Conservation (phyloP, 305 asterid genomes). For the Euphrasia arctica region DNA sequence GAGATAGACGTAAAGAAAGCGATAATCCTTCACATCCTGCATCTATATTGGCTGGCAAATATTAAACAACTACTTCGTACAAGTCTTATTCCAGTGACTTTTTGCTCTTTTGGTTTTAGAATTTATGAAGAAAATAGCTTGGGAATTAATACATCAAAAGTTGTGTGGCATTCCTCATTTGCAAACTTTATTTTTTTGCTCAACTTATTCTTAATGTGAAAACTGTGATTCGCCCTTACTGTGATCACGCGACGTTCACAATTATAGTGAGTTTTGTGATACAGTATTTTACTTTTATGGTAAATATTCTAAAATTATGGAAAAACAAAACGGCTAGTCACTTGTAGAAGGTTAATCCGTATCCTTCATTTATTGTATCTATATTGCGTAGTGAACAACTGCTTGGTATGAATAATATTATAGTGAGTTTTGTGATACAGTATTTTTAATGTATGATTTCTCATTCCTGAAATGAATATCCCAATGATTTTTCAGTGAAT, state of each 20-base stretch:
- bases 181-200: too few relatives aligned
- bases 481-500: background rate
- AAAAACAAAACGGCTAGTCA: too few relatives aligned
- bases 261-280: too few relatives aligned
- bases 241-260: too few relatives aligned
- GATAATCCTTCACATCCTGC: background rate
- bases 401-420: background rate
- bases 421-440: background rate
- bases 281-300: too few relatives aligned
- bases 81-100: background rate
- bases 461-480: background rate
- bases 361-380: slow-evolving; percentile 1
- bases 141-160: too few relatives aligned
- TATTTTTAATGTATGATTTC: background rate
- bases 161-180: background rate
- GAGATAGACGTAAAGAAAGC: background rate
- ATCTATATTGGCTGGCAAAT: background rate
- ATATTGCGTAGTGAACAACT: background rate
- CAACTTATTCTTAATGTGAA: background rate
- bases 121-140: background rate
- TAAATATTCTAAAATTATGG: background rate
- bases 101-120: background rate
- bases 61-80: background rate
- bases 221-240: too few relatives aligned
- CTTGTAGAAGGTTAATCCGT: background rate